phyloP scores from a whole-genome alignment of 2,329 filamentous ascomycete species.

The Paracorniculantispora psalliotae region DNA sequence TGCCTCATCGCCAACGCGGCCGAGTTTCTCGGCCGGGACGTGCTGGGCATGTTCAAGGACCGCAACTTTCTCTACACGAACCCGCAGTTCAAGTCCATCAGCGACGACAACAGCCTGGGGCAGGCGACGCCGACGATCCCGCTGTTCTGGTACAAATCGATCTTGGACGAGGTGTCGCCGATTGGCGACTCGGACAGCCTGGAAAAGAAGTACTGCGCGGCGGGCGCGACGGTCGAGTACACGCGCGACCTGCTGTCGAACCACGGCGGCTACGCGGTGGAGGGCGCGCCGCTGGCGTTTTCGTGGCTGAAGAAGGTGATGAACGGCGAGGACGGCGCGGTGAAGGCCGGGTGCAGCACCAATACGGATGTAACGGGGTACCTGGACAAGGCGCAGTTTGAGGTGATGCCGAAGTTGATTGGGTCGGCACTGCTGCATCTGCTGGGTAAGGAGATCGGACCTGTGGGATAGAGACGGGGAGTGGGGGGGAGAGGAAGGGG shows the following conservation, averaged over 20 bases:
- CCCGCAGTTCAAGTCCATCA: not conserved
- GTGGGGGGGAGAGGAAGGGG: too few species aligned
- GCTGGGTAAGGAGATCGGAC: not conserved
- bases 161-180: slow-evolving; percentile 3
- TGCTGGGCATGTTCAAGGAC: slow-evolving; percentile 9
- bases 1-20: slow-evolving; percentile 14
- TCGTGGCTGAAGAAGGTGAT: slow-evolving; percentile 3
- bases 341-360: not conserved
- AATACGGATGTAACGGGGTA: not conserved
- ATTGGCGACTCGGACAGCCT: not conserved
- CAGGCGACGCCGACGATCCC: slow-evolving; percentile 5
- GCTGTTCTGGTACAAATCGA: slow-evolving; percentile 10
- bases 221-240: slow-evolving; percentile 6
- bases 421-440: not conserved
- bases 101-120: not conserved
- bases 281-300: slow-evolving; percentile 5
- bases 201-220: slow-evolving; percentile 3
- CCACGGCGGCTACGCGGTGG: not conserved
- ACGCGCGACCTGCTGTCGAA: slow-evolving; percentile 4
- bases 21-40: not conserved
- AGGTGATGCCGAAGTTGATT: slow-evolving; percentile 5
- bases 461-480: not conserved
- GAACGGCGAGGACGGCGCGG: not conserved
- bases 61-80: not conserved
- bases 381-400: not conserved